Evolutionary conservation across 2,329 filamentous ascomycete species (phyloP), one percentile per base, ranked within the genome.

Genomic region (Fonsecaea pedrosoi): DNA sequence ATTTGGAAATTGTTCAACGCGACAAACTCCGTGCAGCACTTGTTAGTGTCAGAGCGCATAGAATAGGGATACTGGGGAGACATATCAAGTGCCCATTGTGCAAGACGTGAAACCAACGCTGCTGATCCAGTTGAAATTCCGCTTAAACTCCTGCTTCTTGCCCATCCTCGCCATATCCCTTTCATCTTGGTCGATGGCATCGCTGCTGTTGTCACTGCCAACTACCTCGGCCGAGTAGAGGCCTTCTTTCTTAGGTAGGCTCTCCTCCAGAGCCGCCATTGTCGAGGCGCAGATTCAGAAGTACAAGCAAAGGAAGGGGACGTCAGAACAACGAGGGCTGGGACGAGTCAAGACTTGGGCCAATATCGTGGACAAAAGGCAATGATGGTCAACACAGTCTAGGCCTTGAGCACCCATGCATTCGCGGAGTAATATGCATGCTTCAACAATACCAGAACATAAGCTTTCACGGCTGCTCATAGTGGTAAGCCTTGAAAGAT

Each of bases 71-170:
- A 6, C 10, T 5, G 38, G 25, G 21, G 38, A 48, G 40, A 63
- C 60, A 12, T 63, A 63, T 63, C 60, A 63, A 45, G 60, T 63
- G 35, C 60, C 60, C 60, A 63, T 63, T 13, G 60, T 63, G 54
- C 60, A 63, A 15, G 60, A 63, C 10, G 60, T 63, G 54, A 63
- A 63, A 6, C 60, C 60, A 18, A 63, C 60, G 25, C 60, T 63
- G 40, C 60, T 63, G 53, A 63, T 63, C 60, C 60, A 63, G 53
- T 63, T 63, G 57, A 65, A 65, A 40, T 65, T 61, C 7, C 63
- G 57, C 30, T 30, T 32, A 53, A 65, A 65, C 21, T 65, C 63
- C 54, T 65, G 63, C 30, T 61, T 65, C 57, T 65, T 65, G 50
- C 63, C 63, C 37, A 65, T 54, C 6, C 63, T 18, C 4, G 54